Evolutionary conservation across 2,329 filamentous ascomycete genomes (phyloP).

Genomic region (Fusarium acutatum): DNA sequence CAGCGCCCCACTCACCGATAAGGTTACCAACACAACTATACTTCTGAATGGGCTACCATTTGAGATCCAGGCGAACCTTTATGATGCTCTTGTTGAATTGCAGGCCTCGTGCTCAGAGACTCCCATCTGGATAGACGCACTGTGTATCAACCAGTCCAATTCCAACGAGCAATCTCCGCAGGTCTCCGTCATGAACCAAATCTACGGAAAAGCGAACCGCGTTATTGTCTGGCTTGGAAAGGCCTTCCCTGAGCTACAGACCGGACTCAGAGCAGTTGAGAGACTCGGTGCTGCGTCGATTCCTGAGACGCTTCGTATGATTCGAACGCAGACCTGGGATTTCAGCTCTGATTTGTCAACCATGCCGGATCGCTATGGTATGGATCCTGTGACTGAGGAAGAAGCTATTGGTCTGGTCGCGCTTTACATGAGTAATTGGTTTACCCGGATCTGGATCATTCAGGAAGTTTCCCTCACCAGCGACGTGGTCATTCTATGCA

Average conservation of each 20-base stretch:
- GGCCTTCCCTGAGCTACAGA: neutral
- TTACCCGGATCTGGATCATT: neutral
- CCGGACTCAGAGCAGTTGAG: neutral
- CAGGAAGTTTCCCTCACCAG: neutral
- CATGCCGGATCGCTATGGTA: neutral
- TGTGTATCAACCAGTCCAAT: constrained; percentile 7
- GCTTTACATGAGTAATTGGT: neutral
- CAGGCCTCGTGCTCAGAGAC: neutral
- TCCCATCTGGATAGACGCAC: neutral
- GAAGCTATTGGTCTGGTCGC: neutral
- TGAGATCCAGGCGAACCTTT: neutral
- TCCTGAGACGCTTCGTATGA: neutral
- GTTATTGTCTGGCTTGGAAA: constrained; percentile 9
- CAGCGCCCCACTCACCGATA: neutral
- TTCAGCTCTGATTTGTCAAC: neutral
- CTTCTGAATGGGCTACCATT: neutral
- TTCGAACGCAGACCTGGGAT: neutral
- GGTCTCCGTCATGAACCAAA: neutral
- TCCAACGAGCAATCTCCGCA: neutral
- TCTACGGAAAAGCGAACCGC: neutral
- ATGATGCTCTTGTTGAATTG: neutral
- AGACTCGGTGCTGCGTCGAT: neutral
- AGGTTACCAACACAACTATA: rapidly evolving
- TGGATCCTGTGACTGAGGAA: neutral
- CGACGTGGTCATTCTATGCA: neutral